Percentiles rank a stretch among this genome's conserved stretches.
Evolutionary conservation across 768 basidiomycete genomes (phyloP).

Genomic region (Leccinellum albellum): DNA sequence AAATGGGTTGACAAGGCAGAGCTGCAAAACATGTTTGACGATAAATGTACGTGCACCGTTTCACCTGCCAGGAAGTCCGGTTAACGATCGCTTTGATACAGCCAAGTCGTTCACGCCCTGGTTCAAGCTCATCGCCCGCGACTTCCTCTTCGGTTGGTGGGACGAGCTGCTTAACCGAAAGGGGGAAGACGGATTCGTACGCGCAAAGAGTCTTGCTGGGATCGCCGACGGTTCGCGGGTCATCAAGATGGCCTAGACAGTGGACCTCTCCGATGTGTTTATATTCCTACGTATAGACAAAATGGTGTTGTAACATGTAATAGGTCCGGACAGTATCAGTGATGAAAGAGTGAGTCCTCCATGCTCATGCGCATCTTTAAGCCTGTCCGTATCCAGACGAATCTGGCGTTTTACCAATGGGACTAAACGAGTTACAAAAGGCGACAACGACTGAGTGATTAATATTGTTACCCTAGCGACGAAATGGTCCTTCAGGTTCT

Average conservation of each 20-base stretch:
- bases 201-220: constrained; percentile 48
- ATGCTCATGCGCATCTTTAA: constrained; percentile 35
- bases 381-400: constrained; percentile 13
- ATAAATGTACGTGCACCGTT: constrained; percentile 49
- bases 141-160: constrained; percentile 99
- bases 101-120: constrained; percentile 94
- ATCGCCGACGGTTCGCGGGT: constrained; percentile 72
- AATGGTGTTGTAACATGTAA: background rate
- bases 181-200: constrained; percentile 50
- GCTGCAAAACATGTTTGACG: constrained; percentile 86
- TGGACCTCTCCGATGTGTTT: background rate
- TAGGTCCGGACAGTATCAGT: no score
- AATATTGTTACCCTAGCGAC: no score
- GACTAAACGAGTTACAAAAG: background rate
- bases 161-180: constrained; percentile 74
- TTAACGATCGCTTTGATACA: constrained; percentile 27
- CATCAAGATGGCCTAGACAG: constrained; percentile 52
- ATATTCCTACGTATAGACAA: background rate
- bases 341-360: no score
- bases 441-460: no score
- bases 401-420: background rate
- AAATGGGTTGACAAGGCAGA: constrained; percentile 92
- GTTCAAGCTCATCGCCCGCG: constrained; percentile 97
- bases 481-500: background rate
- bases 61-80: background rate